A percentile compares a stretch with the other conserved stretches of the same genome.
These are phyloP conservation scores for Aspergillus neotritici DNA, from an alignment of 2,329 filamentous ascomycete genomes.

Conservation along the genomic window DNA sequence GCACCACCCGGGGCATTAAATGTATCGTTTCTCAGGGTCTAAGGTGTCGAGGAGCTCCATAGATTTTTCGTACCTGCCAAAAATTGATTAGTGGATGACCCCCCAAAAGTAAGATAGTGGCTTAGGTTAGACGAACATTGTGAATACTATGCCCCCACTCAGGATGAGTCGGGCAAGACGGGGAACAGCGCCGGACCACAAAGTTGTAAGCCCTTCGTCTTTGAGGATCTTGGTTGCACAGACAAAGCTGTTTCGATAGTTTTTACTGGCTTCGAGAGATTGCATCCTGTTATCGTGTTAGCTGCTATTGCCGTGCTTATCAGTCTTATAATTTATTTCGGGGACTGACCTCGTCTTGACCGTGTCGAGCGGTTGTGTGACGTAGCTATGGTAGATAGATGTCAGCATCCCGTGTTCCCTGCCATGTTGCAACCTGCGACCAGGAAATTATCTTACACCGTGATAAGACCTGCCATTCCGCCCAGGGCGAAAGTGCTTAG, in stretches of 20 bases:
- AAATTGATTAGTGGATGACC: constrained; percentile 8
- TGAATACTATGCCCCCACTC: constrained; percentile 95
- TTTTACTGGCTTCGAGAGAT: constrained; percentile 72
- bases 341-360: constrained; percentile 68
- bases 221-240: constrained; percentile 80
- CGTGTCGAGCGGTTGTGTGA: constrained; percentile 72
- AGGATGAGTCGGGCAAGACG: constrained; percentile 76
- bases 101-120: background rate
- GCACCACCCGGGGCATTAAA: constrained; percentile 45
- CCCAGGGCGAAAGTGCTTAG: constrained; percentile 87
- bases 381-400: constrained; percentile 34
- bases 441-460: constrained; percentile 53
- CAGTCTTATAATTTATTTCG: background rate
- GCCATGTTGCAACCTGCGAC: background rate
- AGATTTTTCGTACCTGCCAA: constrained; percentile 73
- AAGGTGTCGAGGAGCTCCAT: constrained; percentile 77
- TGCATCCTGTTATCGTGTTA: constrained; percentile 64
- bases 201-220: constrained; percentile 81
- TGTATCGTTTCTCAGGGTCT: constrained; percentile 78
- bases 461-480: constrained; percentile 81
- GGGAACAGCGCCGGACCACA: constrained; percentile 91
- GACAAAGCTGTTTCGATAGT: constrained; percentile 82
- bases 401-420: constrained; percentile 5
- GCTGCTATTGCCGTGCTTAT: background rate
- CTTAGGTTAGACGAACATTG: constrained; percentile 58